phyloP scores from a whole-genome alignment of 257 asterid species.

The Paulownia fortunei region DNA sequence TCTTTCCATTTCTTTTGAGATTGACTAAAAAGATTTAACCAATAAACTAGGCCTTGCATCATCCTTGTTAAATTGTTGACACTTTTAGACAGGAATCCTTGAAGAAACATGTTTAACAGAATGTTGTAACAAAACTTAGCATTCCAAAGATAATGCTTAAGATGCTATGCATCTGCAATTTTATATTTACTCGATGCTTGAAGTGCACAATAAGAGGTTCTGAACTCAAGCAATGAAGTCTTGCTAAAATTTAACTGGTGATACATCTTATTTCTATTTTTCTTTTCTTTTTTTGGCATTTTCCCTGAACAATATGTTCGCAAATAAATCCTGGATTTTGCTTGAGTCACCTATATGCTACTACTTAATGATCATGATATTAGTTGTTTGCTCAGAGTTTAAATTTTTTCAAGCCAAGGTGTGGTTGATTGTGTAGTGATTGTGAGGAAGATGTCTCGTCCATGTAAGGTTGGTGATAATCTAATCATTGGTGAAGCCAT shows the following conservation, averaged over 20 bases:
- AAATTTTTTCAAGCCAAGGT: background rate
- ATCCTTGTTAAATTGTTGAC: background rate
- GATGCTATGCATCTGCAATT: background rate
- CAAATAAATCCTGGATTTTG: background rate
- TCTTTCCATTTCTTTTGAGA: background rate
- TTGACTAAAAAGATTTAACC: background rate
- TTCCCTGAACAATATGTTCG: background rate
- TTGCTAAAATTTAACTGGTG: background rate
- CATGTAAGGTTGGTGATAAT: background rate
- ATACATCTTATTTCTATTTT: background rate
- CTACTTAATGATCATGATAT: background rate
- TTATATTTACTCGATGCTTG: background rate
- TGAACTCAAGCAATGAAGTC: background rate
- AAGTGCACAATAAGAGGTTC: background rate
- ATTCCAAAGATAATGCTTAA: background rate
- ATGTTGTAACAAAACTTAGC: background rate
- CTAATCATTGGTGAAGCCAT: background rate
- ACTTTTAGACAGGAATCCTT: background rate
- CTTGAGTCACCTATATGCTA: background rate
- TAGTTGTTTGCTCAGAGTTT: slow-evolving; percentile 8
- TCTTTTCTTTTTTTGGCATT: background rate
- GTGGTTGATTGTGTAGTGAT: slow-evolving; percentile 5
- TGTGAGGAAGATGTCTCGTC: slow-evolving; percentile 8
- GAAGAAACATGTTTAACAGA: slow-evolving; percentile 3
- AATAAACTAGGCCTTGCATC: background rate